phyloP scores from a whole-genome alignment of 2,329 filamentous ascomycete species.

The Pestalotiopsis sp. region DNA sequence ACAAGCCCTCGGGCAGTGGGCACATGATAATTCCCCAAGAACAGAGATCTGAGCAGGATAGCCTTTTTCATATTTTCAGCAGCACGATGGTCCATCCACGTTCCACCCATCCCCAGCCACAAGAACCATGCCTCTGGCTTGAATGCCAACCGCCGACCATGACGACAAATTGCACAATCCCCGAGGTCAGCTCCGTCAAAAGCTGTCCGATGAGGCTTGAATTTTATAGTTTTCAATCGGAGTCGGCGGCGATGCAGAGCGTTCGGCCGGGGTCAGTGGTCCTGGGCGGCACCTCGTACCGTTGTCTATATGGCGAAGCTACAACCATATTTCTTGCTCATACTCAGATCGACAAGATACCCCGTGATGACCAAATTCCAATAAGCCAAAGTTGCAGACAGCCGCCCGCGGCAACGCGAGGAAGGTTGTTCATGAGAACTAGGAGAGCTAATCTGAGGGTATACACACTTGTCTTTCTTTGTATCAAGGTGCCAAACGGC shows the following conservation, averaged over 20 bases:
- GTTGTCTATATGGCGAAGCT: slow-evolving; percentile 10
- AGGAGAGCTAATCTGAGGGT: slow-evolving; percentile 61
- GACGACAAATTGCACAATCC: slow-evolving; percentile 26
- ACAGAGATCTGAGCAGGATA: slow-evolving; percentile 53
- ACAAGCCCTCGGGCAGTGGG: slow-evolving; percentile 23
- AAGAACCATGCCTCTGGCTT: neutral
- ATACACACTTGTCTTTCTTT: slow-evolving; percentile 10
- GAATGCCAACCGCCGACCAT: slow-evolving; percentile 23
- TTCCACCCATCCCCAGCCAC: neutral
- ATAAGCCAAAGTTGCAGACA: slow-evolving; percentile 63
- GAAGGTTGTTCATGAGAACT: slow-evolving; percentile 55
- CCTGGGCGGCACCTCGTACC: slow-evolving; percentile 13
- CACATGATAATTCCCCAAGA: slow-evolving; percentile 40
- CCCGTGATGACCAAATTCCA: slow-evolving; percentile 57
- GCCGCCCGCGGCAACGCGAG: slow-evolving; percentile 27
- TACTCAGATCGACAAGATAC: slow-evolving; percentile 31
- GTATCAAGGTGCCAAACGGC: neutral
- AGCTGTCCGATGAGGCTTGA: slow-evolving; percentile 26
- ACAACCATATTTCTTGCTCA: slow-evolving; percentile 18
- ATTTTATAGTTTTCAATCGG: slow-evolving; percentile 56
- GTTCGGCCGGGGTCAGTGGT: slow-evolving; percentile 23
- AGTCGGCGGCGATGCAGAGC: slow-evolving; percentile 40
- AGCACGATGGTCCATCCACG: slow-evolving; percentile 9
- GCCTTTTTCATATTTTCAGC: slow-evolving; percentile 14
- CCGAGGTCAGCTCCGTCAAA: slow-evolving; percentile 19